Base-by-base conservation (phyloP, 2,329 filamentous ascomycete species). In the Epichloe sibirici region DNA sequence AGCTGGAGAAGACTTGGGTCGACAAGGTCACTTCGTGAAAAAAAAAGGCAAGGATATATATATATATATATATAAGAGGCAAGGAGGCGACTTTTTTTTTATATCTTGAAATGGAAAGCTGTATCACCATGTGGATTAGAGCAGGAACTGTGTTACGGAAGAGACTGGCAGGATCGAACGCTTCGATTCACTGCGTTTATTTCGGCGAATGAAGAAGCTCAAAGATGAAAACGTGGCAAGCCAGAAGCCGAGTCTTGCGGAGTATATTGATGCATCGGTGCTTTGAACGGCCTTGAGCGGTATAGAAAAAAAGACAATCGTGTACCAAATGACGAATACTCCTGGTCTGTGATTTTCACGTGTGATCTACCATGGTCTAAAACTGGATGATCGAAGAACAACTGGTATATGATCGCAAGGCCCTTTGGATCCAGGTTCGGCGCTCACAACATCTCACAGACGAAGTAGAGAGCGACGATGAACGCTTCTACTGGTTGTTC, bases 1-100 rank as follows among this genome's bases (percentile, higher is more conserved):
- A 81, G 72, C 69, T 96, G 70, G 91, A 96, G 79, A 85, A 82
- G 71, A 77, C 76, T 28, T 97, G 94, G 81, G 88, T 96, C 38
- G 85, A 94, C 65, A 88, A 84, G 72, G 82, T 94, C 52, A 78
- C 88, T 53, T 56, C 56, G 45, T 39, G 44, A 46, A 8, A n/a
- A 15, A 46, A 8, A n/a, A 15, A 46, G 34, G 34, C 21, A 34
- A 11, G 44, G 17, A 17, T 17, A 17, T 51, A 45, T 46, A 25
- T 44, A 46, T 21, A 21, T 21, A 21, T 21, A 21, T 21, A 21
- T 21, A 31, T 9, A 25, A 15, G 12, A 28, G 9, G 9, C 31
- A 31, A 31, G 31, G 3, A 11, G 31, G 9, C 31, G 31, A 11
- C 8, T 31, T 31, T 31, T 31, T 4, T 21, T 21, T 21, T 21